Evolutionary conservation across 805 yeast species (phyloP).

Genomic region (Cyberlindnera euphorbiae): DNA sequence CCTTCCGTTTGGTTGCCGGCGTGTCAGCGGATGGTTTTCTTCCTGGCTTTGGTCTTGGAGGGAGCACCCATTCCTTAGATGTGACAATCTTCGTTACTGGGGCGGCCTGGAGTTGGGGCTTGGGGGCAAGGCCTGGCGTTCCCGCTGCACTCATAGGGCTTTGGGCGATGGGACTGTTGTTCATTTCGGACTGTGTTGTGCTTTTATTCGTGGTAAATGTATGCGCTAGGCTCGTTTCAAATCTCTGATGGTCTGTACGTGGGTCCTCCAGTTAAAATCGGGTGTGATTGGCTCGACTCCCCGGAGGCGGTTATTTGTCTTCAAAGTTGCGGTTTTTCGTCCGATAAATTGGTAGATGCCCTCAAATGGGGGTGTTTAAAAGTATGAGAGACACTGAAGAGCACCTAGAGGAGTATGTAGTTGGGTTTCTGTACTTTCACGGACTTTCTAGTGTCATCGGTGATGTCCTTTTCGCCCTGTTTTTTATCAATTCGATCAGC

Average conservation of each 20-base stretch:
- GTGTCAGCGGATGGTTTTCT: constrained; percentile 62
- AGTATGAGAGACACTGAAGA: no score
- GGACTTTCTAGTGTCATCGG: no score
- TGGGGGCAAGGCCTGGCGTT: constrained; percentile 22
- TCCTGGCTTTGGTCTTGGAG: constrained; percentile 76
- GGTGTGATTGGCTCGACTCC: constrained; percentile 8
- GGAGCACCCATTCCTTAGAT: constrained; percentile 73
- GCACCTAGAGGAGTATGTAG: no score
- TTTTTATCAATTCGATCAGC: constrained; percentile 18
- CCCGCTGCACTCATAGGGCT: constrained; percentile 9
- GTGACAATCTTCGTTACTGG: constrained; percentile 48
- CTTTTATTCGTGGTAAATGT: not conserved
- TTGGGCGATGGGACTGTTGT: constrained; percentile 10
- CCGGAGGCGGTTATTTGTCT: constrained; percentile 3
- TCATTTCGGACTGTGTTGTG: not conserved
- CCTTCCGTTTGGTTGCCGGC: constrained; percentile 81
- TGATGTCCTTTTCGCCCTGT: not conserved
- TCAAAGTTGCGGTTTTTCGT: no score
- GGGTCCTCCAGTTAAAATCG: constrained; percentile 10
- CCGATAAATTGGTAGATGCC: no score
- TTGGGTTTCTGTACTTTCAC: no score
- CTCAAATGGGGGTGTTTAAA: no score
- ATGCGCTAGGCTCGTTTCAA: no score
- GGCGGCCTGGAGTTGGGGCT: constrained; percentile 10
- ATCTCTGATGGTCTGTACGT: not conserved